Conservation (phyloP, 768 basidiomycete species). For the Boletus eberwhitei region DNA sequence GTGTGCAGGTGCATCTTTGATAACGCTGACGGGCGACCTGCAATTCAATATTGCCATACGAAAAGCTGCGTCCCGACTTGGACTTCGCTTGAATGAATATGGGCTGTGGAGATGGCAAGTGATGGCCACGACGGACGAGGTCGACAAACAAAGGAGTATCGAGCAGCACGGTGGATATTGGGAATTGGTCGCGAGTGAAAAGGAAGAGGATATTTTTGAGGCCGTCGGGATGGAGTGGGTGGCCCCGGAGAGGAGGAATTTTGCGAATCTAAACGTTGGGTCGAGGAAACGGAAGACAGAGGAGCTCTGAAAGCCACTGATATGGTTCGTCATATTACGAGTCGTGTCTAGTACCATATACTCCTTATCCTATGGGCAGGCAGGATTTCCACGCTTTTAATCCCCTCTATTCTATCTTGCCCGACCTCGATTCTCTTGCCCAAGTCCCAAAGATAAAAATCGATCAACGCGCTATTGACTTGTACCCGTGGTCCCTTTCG, state of each 20-base stretch:
- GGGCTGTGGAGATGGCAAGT: conserved; percentile 62
- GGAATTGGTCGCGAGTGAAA: conserved; percentile 23
- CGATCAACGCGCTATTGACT: conserved; percentile 77
- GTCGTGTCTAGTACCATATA: conserved; percentile 71
- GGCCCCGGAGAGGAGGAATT: conserved; percentile 25
- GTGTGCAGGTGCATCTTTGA: conserved; percentile 46
- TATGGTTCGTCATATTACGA: background rate
- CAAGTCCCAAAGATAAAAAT: conserved; percentile 90
- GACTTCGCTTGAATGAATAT: conserved; percentile 54
- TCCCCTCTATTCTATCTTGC: conserved; percentile 54
- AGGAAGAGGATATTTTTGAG: conserved; percentile 25
- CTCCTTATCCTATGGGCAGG: conserved; percentile 80
- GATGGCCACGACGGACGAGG: background rate
- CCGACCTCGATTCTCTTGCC: conserved; percentile 72
- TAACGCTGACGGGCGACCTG: conserved; percentile 55
- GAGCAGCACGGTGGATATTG: conserved; percentile 18
- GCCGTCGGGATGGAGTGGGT: conserved; percentile 28
- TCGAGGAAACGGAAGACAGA: conserved; percentile 1
- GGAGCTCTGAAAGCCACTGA: background rate
- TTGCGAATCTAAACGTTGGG: conserved; percentile 11
- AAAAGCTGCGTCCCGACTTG: conserved; percentile 40
- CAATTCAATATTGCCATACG: conserved; percentile 45
- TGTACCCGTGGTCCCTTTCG: conserved; percentile 19
- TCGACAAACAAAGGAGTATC: conserved; percentile 2
- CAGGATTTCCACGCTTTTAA: conserved; percentile 52